Evolutionary conservation across 1,139 yeast genomes (phyloP).

Genomic region (Saccharomyces hybrid): DNA sequence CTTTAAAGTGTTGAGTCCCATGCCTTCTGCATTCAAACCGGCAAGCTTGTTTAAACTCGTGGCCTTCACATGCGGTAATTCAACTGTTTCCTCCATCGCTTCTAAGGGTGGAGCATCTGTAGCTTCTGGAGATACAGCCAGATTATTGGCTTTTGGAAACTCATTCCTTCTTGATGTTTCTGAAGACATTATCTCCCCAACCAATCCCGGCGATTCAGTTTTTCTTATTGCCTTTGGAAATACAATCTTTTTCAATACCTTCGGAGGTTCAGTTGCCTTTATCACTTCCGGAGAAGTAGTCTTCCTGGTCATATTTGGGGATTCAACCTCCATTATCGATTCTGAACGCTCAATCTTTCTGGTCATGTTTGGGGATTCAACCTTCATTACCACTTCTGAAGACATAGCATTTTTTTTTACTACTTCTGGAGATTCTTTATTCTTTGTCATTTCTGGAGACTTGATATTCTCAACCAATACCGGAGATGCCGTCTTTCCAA

Average conservation of each 20-base stretch:
- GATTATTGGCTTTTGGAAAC: background rate
- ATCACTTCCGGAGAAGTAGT: background rate
- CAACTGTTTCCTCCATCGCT: background rate
- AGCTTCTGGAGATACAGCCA: background rate
- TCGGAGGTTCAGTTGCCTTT: background rate
- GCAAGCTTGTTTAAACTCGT: background rate
- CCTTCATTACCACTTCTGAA: no score
- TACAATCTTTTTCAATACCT: background rate
- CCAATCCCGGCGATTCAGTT: background rate
- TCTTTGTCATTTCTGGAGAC: background rate
- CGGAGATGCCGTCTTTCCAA: background rate
- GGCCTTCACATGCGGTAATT: background rate
- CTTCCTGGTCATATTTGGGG: no score
- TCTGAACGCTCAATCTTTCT: background rate
- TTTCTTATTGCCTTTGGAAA: background rate
- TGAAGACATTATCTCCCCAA: background rate
- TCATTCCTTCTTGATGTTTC: background rate
- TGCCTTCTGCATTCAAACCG: no score
- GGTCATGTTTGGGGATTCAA: background rate
- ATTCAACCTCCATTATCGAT: background rate
- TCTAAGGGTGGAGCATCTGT: background rate
- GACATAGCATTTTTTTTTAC: background rate
- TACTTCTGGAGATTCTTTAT: background rate
- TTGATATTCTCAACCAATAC: background rate
- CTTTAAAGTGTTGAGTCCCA: background rate